Evolutionary conservation across 306 rosid genomes (phyloP).

Genomic region (Trifolium subterraneum): DNA sequence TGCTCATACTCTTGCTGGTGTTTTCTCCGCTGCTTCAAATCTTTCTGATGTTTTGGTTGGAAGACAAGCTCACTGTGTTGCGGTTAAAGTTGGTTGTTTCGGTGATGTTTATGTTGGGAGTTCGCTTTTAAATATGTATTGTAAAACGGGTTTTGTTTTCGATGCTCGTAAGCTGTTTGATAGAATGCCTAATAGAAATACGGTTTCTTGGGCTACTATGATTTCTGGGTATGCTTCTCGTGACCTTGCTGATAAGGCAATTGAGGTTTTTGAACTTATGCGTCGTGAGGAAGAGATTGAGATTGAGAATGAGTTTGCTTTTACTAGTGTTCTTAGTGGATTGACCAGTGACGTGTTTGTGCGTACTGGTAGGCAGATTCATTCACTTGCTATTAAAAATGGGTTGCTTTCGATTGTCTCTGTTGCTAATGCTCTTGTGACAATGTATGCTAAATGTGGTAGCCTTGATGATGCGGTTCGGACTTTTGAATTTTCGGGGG

Average conservation of each 20-base stretch:
- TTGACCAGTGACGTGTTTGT: slow-evolving; percentile 46
- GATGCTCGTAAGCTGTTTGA: slow-evolving; percentile 84
- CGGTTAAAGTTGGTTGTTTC: slow-evolving; percentile 55
- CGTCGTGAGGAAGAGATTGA: slow-evolving; percentile 45
- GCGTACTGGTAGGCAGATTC: slow-evolving; percentile 67
- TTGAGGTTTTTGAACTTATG: slow-evolving; percentile 57
- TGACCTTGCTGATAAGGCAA: slow-evolving; percentile 54
- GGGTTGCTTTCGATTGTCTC: slow-evolving; percentile 68
- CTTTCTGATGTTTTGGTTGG: slow-evolving; percentile 45
- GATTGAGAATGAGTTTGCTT: slow-evolving; percentile 57
- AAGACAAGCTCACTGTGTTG: slow-evolving; percentile 59
- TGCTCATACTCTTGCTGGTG: slow-evolving; percentile 71
- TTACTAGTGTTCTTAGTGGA: slow-evolving; percentile 73
- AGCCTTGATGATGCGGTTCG: slow-evolving; percentile 70
- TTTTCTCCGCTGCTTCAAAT: slow-evolving; percentile 62
- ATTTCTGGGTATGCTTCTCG: slow-evolving; percentile 72
- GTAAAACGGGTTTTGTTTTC: slow-evolving; percentile 54
- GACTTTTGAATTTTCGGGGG: slow-evolving; percentile 61
- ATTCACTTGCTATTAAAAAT: slow-evolving; percentile 63
- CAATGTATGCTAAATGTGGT: slow-evolving; percentile 85
- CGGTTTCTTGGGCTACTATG: slow-evolving; percentile 85
- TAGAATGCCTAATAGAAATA: slow-evolving; percentile 63
- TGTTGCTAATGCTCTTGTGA: slow-evolving; percentile 75
- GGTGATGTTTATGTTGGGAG: slow-evolving; percentile 79
- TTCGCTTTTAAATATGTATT: slow-evolving; percentile 68